Conservation (phyloP, 2,329 filamentous ascomycete genomes). For the Botrytis porri region DNA sequence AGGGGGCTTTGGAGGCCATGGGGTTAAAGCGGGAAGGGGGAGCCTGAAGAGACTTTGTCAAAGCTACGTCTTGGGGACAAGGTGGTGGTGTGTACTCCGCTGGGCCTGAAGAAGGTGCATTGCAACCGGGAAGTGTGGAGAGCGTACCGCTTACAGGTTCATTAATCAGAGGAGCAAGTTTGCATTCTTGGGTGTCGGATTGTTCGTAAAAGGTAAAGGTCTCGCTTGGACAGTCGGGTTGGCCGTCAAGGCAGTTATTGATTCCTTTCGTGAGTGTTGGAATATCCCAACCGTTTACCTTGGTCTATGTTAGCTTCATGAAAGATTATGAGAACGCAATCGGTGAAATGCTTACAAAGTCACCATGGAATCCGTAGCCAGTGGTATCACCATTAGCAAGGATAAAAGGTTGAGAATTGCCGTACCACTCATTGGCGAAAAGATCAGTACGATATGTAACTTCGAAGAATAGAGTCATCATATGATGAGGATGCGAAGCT, state of each 20-base stretch:
- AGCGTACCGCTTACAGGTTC: constrained; percentile 10
- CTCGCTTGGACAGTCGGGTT: constrained; percentile 3
- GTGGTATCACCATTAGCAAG: constrained; percentile 21
- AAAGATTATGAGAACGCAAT: background rate
- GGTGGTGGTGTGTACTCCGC: background rate
- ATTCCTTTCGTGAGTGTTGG: constrained; percentile 17
- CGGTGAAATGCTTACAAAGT: background rate
- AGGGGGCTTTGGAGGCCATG: background rate
- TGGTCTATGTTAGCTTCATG: background rate
- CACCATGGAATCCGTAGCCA: constrained; percentile 21
- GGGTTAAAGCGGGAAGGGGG: background rate
- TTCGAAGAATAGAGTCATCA: constrained; percentile 60
- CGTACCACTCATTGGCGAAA: constrained; percentile 59
- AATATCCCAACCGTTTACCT: constrained; percentile 20
- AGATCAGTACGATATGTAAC: constrained; percentile 54
- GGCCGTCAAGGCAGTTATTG: constrained; percentile 12
- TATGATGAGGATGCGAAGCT: constrained; percentile 49
- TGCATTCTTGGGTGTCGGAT: constrained; percentile 18
- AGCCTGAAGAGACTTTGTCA: background rate
- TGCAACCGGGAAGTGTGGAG: constrained; percentile 14
- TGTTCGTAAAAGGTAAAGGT: constrained; percentile 19
- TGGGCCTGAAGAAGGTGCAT: constrained; percentile 9
- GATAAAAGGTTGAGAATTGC: constrained; percentile 45
- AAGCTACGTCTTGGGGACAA: constrained; percentile 7
- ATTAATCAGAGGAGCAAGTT: constrained; percentile 13